A percentile compares a stretch with the other conserved stretches of the same genome.
Conservation (phyloP, 2,329 filamentous ascomycete species). For the Huntiella moniliformis region DNA sequence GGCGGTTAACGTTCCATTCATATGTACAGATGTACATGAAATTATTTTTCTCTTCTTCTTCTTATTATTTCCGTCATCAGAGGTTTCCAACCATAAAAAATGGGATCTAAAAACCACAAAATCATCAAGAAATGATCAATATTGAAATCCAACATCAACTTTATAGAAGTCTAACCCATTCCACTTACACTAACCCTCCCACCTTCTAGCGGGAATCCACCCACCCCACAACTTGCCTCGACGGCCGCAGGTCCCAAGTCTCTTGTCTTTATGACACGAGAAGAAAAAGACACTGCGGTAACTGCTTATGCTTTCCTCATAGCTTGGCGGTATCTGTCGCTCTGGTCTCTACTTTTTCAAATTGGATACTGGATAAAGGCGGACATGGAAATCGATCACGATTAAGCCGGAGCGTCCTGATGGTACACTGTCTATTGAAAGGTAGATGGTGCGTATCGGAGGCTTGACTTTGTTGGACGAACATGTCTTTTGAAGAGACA, state of each 20-base stretch:
- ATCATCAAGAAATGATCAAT: no score
- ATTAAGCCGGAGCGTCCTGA: slow-evolving; percentile 97
- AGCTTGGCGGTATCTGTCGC: slow-evolving; percentile 67
- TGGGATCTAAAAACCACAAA: no score
- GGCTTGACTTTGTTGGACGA: slow-evolving; percentile 89
- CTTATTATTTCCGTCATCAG: no score
- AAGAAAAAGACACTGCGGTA: slow-evolving; percentile 28
- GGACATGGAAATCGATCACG: slow-evolving; percentile 40
- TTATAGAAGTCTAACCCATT: no score
- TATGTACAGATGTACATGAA: no score
- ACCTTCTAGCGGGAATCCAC: no score
- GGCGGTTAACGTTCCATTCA: no score
- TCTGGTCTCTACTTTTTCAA: slow-evolving; percentile 15
- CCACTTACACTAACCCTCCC: no score
- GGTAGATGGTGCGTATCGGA: slow-evolving; percentile 67
- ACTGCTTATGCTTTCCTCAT: slow-evolving; percentile 43
- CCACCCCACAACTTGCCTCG: slow-evolving; percentile 25
- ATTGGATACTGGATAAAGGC: slow-evolving; percentile 24
- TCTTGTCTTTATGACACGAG: no score
- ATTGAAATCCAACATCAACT: no score
- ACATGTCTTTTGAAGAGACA: slow-evolving; percentile 29
- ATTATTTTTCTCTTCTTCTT: no score
- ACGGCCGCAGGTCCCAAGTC: slow-evolving; percentile 25
- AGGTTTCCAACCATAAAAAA: no score
- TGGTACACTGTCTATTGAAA: slow-evolving; percentile 63